These are phyloP conservation scores for Cystobasidiaceae sp. DNA, from an alignment of 1,284 basidiomycete species.

Conservation along the genomic window DNA sequence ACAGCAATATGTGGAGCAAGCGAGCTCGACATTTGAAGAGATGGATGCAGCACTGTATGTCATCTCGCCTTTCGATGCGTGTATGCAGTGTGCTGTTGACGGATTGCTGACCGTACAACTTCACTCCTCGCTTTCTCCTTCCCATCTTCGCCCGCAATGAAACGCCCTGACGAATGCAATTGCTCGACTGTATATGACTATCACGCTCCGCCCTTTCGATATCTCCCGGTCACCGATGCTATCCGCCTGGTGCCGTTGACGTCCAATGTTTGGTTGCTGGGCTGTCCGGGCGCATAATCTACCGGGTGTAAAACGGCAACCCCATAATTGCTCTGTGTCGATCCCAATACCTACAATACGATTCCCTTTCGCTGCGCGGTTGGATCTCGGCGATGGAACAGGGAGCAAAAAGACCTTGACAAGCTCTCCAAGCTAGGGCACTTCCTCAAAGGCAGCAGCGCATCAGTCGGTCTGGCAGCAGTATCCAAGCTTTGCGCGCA, in stretches of 20 bases:
- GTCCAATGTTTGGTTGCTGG: too few species aligned
- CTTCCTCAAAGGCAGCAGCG: conserved; percentile 49
- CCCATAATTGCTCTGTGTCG: background rate
- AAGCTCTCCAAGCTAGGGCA: conserved; percentile 48
- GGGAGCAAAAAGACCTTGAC: conserved; percentile 41
- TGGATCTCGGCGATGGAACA: conserved; percentile 21
- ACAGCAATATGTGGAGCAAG: conserved; percentile 50
- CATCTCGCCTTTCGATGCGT: background rate
- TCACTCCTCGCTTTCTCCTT: background rate
- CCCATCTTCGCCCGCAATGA: too few species aligned
- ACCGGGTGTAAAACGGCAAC: background rate
- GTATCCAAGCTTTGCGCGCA: conserved; percentile 48
- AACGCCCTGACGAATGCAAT: too few species aligned
- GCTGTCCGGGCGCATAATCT: too few species aligned
- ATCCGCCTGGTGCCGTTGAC: too few species aligned
- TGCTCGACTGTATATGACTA: too few species aligned
- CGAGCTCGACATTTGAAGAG: conserved; percentile 47
- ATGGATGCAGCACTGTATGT: conserved; percentile 47
- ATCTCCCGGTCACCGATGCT: too few species aligned
- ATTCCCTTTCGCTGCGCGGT: background rate
- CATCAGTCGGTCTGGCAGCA: conserved; percentile 48
- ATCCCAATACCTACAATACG: too few species aligned
- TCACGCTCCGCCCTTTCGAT: too few species aligned
- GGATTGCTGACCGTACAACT: background rate
- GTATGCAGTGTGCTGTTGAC: too few species aligned